These are phyloP conservation scores for Nakataea oryzae DNA, from an alignment of 2,329 filamentous ascomycete genomes.

Conservation along the genomic window DNA sequence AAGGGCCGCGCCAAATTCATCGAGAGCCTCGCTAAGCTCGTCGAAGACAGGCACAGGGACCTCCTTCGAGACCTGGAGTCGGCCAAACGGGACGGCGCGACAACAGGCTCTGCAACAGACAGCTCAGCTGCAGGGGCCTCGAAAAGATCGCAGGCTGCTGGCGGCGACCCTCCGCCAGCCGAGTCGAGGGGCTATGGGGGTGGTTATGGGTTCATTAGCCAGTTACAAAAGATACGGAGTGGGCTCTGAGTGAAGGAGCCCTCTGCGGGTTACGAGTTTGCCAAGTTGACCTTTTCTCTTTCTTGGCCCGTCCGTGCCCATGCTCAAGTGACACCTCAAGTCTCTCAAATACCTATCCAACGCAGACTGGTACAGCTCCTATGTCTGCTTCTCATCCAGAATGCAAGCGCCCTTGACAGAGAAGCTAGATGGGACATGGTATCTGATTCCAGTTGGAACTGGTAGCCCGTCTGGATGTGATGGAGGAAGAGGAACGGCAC, in stretches of 20 bases:
- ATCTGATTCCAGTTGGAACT: not conserved
- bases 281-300: not conserved
- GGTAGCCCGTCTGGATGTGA: no score
- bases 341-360: not conserved
- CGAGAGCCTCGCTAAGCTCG: constrained; percentile 67
- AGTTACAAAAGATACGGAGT: constrained; percentile 48
- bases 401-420: not conserved
- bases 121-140: not conserved
- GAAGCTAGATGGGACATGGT: not conserved
- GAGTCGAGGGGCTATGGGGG: constrained; percentile 33
- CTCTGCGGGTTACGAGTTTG: not conserved
- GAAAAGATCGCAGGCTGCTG: not conserved
- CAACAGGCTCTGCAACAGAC: not conserved
- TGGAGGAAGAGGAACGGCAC: not conserved
- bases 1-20: constrained; percentile 75
- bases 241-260: constrained; percentile 27
- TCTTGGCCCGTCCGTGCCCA: not conserved
- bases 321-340: not conserved
- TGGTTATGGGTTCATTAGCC: constrained; percentile 51
- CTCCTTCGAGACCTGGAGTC: constrained; percentile 36
- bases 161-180: not conserved
- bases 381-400: no score
- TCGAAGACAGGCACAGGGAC: constrained; percentile 61
- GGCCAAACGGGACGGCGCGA: not conserved
- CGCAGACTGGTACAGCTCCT: not conserved